Evolutionary conservation across 257 asterid genomes (phyloP).

Genomic region (Salvia hispanica): DNA sequence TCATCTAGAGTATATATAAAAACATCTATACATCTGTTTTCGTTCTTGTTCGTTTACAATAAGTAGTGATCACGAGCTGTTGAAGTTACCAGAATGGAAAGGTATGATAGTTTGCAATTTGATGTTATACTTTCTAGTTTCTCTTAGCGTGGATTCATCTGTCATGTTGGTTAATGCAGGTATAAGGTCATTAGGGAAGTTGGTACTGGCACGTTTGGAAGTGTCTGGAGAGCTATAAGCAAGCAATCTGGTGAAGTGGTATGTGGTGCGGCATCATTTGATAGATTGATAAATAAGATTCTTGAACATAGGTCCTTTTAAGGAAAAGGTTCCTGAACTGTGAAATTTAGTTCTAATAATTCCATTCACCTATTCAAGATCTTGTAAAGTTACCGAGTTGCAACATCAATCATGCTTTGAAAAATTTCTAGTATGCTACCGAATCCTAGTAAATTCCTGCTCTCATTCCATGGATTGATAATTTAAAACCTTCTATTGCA

Average conservation of each 20-base stretch:
- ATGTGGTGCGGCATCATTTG: constrained; percentile 31
- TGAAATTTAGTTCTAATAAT: neutral
- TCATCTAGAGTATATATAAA: constrained; percentile 38
- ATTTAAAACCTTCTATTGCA: too few species aligned
- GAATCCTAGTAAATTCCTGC: neutral
- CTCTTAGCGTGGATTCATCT: constrained; percentile 13
- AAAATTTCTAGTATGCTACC: neutral
- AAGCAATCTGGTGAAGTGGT: constrained; percentile 98
- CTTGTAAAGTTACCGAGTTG: neutral
- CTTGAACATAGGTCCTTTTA: neutral
- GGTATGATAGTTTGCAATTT: constrained; percentile 44
- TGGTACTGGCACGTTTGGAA: constrained; percentile 96
- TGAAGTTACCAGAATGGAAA: constrained; percentile 67
- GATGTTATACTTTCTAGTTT: constrained; percentile 3
- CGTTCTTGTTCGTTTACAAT: constrained; percentile 27
- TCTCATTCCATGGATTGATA: neutral
- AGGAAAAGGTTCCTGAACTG: too few species aligned
- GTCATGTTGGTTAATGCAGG: constrained; percentile 44
- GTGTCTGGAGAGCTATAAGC: constrained; percentile 92
- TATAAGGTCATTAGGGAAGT: constrained; percentile 88
- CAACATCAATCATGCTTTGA: neutral
- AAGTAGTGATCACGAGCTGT: constrained; percentile 46
- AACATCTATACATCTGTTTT: constrained; percentile 29
- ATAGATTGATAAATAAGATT: neutral
- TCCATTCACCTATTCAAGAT: neutral